Conservation (phyloP, 768 basidiomycete genomes). For the Sporobolomyces pararoseus region DNA sequence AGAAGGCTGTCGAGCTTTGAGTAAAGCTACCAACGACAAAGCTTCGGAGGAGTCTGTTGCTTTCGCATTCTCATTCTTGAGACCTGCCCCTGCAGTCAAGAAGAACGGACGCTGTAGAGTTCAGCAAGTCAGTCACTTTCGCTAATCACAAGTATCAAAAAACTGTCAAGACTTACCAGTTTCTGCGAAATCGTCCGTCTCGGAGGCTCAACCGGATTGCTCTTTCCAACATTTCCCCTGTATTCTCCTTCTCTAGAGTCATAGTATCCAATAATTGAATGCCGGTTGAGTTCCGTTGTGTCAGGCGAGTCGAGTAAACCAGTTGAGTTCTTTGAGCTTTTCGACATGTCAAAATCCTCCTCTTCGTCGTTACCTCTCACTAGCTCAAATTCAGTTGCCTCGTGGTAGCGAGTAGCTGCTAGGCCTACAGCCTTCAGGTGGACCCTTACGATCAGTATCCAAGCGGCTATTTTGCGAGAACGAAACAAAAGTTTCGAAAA, state of each 20-base stretch:
- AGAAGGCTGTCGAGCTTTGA: not conserved
- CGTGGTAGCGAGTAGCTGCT: no score
- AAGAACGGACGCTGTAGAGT: constrained; percentile 1
- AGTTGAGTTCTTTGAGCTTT: not conserved
- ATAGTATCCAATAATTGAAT: not conserved
- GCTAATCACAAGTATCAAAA: not conserved
- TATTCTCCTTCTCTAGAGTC: not conserved
- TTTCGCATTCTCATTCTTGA: not conserved
- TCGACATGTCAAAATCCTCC: not conserved
- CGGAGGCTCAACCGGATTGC: not conserved
- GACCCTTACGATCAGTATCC: no score
- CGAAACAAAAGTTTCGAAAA: no score
- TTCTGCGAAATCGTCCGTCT: not conserved
- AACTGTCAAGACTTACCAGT: not conserved
- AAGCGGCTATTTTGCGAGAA: no score
- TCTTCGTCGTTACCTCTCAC: not conserved
- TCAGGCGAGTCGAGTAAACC: not conserved
- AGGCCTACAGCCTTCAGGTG: no score
- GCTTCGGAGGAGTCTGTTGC: not conserved
- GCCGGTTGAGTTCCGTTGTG: no score
- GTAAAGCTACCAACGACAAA: not conserved
- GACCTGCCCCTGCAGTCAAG: not conserved
- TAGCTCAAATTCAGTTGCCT: not conserved
- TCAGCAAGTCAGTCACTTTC: not conserved
- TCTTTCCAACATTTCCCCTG: not conserved